A percentile compares a stretch with the other conserved stretches of the same genome.
phyloP scores from a whole-genome alignment of 1,139 yeast genomes.

The Protomyces macrosporus region DNA sequence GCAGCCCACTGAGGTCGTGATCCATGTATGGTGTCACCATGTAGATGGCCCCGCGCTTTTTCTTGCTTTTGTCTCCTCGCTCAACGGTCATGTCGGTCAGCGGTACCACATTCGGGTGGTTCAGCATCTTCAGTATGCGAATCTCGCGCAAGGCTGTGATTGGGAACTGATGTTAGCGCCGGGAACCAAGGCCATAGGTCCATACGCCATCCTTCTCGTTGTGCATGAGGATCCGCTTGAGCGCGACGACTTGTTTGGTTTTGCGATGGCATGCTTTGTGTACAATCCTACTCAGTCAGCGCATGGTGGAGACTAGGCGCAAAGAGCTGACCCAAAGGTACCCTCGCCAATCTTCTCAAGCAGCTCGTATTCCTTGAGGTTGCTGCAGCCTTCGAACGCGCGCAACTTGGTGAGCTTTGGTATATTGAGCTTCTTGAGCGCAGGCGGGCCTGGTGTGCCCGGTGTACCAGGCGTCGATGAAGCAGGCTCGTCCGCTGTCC shows the following conservation, averaged over 20 bases:
- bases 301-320: not conserved
- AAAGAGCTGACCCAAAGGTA: conserved; percentile 60
- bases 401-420: conserved; percentile 21
- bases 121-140: conserved; percentile 65
- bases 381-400: conserved; percentile 19
- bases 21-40: conserved; percentile 94
- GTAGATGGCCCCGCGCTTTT: conserved; percentile 50
- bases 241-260: conserved; percentile 61
- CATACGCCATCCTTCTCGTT: conserved; percentile 69
- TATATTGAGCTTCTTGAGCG: conserved; percentile 11
- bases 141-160: conserved; percentile 93
- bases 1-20: conserved; percentile 85
- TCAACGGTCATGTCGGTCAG: conserved; percentile 79
- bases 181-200: not conserved
- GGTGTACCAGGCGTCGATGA: not conserved
- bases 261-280: conserved; percentile 58
- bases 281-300: conserved; percentile 45
- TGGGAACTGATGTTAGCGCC: conserved; percentile 50
- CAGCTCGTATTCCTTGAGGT: conserved; percentile 47
- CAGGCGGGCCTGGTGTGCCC: not conserved
- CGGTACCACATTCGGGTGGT: conserved; percentile 67
- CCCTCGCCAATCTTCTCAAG: conserved; percentile 82
- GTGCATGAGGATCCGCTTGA: conserved; percentile 76
- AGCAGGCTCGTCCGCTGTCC: not conserved
- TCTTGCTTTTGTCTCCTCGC: conserved; percentile 39